These are phyloP conservation scores for Neurospora sp. DNA, from an alignment of 495 filamentous ascomycete genomes.

Conservation along the genomic window DNA sequence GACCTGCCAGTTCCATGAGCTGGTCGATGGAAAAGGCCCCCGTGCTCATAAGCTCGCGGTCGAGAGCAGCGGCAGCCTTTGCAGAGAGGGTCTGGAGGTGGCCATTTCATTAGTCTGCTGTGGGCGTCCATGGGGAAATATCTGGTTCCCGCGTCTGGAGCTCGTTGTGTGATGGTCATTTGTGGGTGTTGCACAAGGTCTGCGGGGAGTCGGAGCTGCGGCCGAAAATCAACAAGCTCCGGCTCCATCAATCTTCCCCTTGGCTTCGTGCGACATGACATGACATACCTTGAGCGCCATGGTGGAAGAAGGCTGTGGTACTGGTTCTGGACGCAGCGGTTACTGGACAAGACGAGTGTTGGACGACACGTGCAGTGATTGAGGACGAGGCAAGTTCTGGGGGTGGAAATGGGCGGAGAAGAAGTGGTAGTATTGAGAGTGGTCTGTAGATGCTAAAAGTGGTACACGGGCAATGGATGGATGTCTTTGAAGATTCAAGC, in stretches of 20 bases:
- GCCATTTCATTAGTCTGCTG: constrained; percentile 10
- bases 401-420: neutral
- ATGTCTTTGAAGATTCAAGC: neutral
- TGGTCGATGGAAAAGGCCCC: constrained; percentile 94
- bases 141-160: neutral
- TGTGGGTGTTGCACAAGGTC: neutral
- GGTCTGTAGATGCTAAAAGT: neutral
- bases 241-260: neutral
- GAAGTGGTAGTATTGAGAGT: neutral
- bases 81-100: constrained; percentile 64
- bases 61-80: constrained; percentile 77
- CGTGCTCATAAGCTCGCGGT: constrained; percentile 86
- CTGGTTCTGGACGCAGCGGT: neutral
- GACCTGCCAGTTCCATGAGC: constrained; percentile 90
- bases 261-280: neutral
- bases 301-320: neutral
- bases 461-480: neutral
- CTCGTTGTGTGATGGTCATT: neutral
- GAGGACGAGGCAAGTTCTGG: neutral
- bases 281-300: constrained; percentile 43
- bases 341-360: neutral
- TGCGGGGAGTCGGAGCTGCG: neutral
- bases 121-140: neutral
- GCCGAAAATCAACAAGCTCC: neutral
- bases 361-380: neutral